Evolutionary conservation across 108 stramenopile genomes (phyloP).

Genomic region (Mediolabrus comicus): DNA sequence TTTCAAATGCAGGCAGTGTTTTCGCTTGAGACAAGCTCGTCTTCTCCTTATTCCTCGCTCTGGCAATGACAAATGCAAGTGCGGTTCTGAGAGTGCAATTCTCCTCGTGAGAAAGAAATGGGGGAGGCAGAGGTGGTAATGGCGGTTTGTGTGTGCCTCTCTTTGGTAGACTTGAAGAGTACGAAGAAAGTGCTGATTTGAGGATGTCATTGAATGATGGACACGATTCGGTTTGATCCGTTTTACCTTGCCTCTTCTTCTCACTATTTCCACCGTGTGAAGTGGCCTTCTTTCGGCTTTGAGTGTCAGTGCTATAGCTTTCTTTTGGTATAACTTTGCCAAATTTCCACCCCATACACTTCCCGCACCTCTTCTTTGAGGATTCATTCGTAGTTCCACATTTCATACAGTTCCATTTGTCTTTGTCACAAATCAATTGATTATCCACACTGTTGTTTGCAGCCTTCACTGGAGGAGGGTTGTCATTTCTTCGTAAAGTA

Average conservation of each 20-base stretch:
- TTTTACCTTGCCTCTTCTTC: background rate
- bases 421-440: too few species aligned
- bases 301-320: background rate
- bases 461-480: background rate
- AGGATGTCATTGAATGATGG: conserved; percentile 25
- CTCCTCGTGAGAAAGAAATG: conserved; percentile 40
- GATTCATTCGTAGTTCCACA: too few species aligned
- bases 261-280: background rate
- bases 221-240: background rate
- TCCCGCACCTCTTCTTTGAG: too few species aligned
- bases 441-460: background rate
- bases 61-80: conserved; percentile 36
- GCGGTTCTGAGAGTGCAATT: conserved; percentile 40
- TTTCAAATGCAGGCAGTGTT: background rate
- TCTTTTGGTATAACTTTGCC: too few species aligned
- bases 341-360: background rate
- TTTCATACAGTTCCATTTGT: too few species aligned
- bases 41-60: conserved; percentile 8
- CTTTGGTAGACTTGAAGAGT: conserved; percentile 3
- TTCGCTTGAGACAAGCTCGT: background rate
- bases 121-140: conserved; percentile 35
- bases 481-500: too few species aligned
- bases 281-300: background rate
- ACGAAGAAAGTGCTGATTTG: conserved; percentile 15
- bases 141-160: conserved; percentile 7